A percentile compares a stretch with the other conserved stretches of the same genome.
Evolutionary conservation across 116 monocot species (phyloP).

Genomic region (Dioscorea cayenensis): DNA sequence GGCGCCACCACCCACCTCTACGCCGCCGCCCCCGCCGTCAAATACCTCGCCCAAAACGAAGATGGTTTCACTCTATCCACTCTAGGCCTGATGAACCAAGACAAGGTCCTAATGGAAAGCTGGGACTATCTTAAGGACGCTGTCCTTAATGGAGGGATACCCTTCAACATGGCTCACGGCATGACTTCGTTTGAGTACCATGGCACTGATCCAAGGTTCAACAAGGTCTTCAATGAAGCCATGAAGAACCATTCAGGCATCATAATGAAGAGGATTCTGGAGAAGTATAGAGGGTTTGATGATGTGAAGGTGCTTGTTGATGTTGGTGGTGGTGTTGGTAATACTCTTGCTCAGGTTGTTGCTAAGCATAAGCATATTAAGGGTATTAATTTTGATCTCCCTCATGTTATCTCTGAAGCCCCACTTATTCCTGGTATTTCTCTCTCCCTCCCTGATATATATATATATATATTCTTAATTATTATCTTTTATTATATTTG

Average conservation of each 20-base stretch:
- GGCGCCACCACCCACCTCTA: constrained; percentile 15
- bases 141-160: constrained; percentile 54
- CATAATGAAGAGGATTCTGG: constrained; percentile 39
- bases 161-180: constrained; percentile 58
- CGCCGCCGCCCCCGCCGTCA: constrained; percentile 32
- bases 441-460: background rate
- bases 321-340: constrained; percentile 63
- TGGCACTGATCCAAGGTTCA: constrained; percentile 50
- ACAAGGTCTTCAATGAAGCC: constrained; percentile 54
- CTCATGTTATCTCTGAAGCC: constrained; percentile 54
- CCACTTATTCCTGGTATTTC: constrained; percentile 33
- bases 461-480: too few species aligned
- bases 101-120: constrained; percentile 38
- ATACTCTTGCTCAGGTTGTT: constrained; percentile 33
- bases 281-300: constrained; percentile 48
- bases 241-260: constrained; percentile 47
- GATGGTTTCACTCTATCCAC: constrained; percentile 47
- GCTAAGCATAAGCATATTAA: constrained; percentile 33
- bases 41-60: constrained; percentile 31
- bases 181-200: constrained; percentile 68
- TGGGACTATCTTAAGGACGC: constrained; percentile 67
- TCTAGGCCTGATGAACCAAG: constrained; percentile 27
- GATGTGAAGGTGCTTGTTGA: constrained; percentile 39
- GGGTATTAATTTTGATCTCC: constrained; percentile 79
- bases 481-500: too few species aligned